Conservation (phyloP, 768 basidiomycete species). For the Lepiota venenata region DNA sequence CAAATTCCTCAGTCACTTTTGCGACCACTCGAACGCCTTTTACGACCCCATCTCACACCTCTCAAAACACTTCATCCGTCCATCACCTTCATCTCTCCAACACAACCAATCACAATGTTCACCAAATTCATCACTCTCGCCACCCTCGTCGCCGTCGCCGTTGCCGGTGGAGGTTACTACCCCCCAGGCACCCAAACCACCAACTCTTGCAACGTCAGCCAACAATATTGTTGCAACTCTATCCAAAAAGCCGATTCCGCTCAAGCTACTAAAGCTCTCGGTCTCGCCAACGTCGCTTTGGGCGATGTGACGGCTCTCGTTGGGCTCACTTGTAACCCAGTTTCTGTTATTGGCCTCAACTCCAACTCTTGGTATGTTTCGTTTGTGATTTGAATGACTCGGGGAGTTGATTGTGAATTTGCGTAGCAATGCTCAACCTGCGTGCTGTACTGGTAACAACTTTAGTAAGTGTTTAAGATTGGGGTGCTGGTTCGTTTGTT, state of each 20-base stretch:
- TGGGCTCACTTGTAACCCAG: conserved; percentile 5
- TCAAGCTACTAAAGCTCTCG: neutral
- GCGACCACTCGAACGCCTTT: too few species aligned
- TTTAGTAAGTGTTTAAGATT: neutral
- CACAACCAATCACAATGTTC: too few species aligned
- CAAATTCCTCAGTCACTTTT: too few species aligned
- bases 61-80: too few species aligned
- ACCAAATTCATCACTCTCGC: too few species aligned
- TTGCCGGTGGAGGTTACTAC: too few species aligned
- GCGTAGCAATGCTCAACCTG: conserved; percentile 4
- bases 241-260: too few species aligned
- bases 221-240: neutral
- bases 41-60: too few species aligned
- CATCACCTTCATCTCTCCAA: too few species aligned
- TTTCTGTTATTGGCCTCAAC: neutral
- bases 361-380: conserved; percentile 6
- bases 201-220: neutral
- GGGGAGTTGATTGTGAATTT: too few species aligned
- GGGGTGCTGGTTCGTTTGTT: neutral
- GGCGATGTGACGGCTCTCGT: neutral
- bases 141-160: too few species aligned
- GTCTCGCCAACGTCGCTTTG: neutral
- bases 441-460: conserved; percentile 2
- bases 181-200: neutral
- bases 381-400: neutral